Base-by-base conservation (phyloP, 2,329 filamentous ascomycete species). In the Alternaria ventricosa region DNA sequence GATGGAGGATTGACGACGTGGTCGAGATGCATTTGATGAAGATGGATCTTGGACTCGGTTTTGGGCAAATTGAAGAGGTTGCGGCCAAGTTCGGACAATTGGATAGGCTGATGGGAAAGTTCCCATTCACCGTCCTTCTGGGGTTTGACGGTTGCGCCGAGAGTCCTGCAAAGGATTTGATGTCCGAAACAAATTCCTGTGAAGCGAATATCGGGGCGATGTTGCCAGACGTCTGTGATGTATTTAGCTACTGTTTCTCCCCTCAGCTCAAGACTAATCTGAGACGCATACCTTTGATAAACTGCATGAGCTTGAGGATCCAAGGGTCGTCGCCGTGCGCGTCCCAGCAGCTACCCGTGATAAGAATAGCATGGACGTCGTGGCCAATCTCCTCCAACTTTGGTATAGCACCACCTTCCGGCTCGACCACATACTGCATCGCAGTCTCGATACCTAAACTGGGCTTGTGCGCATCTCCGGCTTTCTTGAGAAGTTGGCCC, bases 391-490 rank as follows among this genome's bases (percentile, higher is more conserved):
- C 85, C 3, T 83, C 77, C 1, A 78, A 75, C 4, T 76, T 78
- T 0, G 86, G 85, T 18, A 87, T 82, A 10, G 79, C 60, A 12
- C 75, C 75, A 7, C 75, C 75, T 7, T 75, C 66, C 11, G 71
- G 72, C 49, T 78, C 75, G 77, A 89, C 85, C 6, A 89, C 82
- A 67, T 86, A 88, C 41, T 84, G 79, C 72, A 86, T 85, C 23
- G 84, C 82, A 2, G 86, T 87, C 70, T 87, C 84, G 25, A 89
- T 82, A 6, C 83, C 84, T 0, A 89, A 77, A 0, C 83, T 83
- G 3, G 87, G 87, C 25, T 85, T 78, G 64, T 89, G 87, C 3
- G 79, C 79, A 22, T 80, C 74, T 4, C 87, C 87, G 3, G 86
- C 87, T 33, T 80, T 75, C 22, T 80, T 76, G 64, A 89, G 87